These are phyloP conservation scores for Colletotrichum tropicale DNA, from an alignment of 2,329 filamentous ascomycete genomes.

Conservation along the genomic window DNA sequence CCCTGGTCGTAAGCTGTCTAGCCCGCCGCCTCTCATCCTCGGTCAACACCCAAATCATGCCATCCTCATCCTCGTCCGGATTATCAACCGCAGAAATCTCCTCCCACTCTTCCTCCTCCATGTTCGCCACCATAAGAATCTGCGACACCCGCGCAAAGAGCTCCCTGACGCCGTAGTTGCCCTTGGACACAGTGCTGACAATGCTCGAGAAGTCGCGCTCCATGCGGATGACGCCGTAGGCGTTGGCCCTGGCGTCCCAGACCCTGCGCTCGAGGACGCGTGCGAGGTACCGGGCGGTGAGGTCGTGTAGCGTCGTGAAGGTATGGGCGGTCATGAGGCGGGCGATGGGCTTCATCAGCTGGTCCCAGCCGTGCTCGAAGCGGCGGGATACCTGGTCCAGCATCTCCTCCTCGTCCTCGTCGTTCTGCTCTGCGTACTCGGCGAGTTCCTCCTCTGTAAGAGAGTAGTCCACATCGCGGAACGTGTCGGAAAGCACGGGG, in stretches of 20 bases:
- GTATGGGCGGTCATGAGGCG: conserved; percentile 81
- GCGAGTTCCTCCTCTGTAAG: conserved; percentile 66
- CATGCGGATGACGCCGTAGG: conserved; percentile 80
- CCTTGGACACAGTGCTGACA: conserved; percentile 68
- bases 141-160: conserved; percentile 78
- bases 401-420: conserved; percentile 56
- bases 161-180: conserved; percentile 80
- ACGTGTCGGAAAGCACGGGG: conserved; percentile 84
- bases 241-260: conserved; percentile 79
- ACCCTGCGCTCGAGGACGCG: conserved; percentile 86
- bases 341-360: conserved; percentile 81
- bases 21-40: conserved; percentile 77
- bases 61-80: conserved; percentile 56
- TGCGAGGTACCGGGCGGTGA: conserved; percentile 76
- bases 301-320: conserved; percentile 76
- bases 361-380: conserved; percentile 86
- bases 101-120: conserved; percentile 97
- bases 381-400: conserved; percentile 76
- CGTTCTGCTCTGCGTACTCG: conserved; percentile 58
- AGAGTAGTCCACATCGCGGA: conserved; percentile 89
- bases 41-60: conserved; percentile 73
- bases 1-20: conserved; percentile 59
- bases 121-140: conserved; percentile 85
- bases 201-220: conserved; percentile 85
- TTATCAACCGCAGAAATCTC: conserved; percentile 57